phyloP scores from a whole-genome alignment of 768 basidiomycete species.

The Phlebiopsis flavidoalba region DNA sequence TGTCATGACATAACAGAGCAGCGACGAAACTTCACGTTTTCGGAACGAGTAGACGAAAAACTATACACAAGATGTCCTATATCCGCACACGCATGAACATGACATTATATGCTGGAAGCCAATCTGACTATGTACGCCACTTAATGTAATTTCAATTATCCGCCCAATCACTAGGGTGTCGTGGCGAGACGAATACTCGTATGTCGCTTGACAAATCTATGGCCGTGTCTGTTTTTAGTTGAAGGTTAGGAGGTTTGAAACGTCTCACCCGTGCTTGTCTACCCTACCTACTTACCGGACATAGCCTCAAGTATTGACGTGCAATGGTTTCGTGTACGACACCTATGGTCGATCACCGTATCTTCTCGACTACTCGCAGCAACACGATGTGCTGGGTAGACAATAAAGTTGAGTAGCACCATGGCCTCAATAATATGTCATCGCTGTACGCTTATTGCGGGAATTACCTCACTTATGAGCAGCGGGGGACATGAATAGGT shows the following conservation, averaged over 20 bases:
- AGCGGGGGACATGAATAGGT: conserved; percentile 37
- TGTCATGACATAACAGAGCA: neutral
- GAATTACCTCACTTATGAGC: conserved; percentile 27
- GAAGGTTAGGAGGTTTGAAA: neutral
- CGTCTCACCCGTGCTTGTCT: neutral
- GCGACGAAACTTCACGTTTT: neutral
- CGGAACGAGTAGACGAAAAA: neutral
- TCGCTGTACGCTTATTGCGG: conserved; percentile 37
- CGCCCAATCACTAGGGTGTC: neutral
- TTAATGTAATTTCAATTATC: neutral
- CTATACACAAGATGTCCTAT: neutral
- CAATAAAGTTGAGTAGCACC: conserved; percentile 60
- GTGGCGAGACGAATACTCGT: neutral
- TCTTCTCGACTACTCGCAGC: conserved; percentile 51
- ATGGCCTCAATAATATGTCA: conserved; percentile 50
- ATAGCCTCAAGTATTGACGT: conserved; percentile 56
- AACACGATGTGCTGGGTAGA: conserved; percentile 57
- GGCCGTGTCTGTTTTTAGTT: neutral
- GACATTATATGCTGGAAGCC: neutral
- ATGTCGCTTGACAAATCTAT: neutral
- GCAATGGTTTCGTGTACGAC: too few species aligned
- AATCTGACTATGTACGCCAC: neutral
- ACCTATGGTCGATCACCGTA: too few species aligned
- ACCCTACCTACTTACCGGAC: too few species aligned
- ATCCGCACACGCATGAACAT: neutral